Evolutionary conservation across 331 rosid species (phyloP).

Genomic region (Dryas integrifolia): DNA sequence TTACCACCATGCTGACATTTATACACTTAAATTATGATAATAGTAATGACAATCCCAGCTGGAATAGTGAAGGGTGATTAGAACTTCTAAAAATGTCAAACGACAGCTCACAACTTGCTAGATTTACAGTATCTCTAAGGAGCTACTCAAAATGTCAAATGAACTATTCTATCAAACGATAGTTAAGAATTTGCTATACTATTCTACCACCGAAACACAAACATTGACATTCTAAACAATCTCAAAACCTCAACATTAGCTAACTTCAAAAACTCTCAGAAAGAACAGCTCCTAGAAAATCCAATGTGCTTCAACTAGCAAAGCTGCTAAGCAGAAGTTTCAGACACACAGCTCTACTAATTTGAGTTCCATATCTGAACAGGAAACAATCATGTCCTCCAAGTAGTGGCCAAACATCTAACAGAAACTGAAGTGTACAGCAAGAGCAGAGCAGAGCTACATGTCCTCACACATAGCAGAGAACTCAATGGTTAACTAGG

Average conservation of each 20-base stretch:
- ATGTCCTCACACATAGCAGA: background rate
- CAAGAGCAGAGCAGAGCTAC: background rate
- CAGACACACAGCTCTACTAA: background rate
- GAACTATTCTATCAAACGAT: no score
- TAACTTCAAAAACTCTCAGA: slow-evolving; percentile 1
- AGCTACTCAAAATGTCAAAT: background rate
- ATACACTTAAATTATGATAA: background rate
- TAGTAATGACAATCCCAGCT: background rate
- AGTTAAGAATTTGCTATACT: no score
- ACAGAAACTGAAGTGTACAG: background rate
- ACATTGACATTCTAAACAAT: background rate
- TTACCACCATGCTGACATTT: slow-evolving; percentile 15
- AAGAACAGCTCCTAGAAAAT: background rate
- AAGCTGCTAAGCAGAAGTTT: background rate
- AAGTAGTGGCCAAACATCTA: slow-evolving; percentile 9
- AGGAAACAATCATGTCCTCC: slow-evolving; percentile 14
- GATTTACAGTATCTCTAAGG: background rate
- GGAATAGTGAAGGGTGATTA: background rate
- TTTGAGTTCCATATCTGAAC: background rate
- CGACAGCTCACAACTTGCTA: background rate
- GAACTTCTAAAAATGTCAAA: background rate
- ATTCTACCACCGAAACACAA: no score
- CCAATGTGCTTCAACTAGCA: background rate
- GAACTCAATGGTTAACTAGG: background rate
- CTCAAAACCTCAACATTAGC: background rate